phyloP scores from a whole-genome alignment of 371 early-diverging fungal species.

The Batrachochytrium dendrobatidis region DNA sequence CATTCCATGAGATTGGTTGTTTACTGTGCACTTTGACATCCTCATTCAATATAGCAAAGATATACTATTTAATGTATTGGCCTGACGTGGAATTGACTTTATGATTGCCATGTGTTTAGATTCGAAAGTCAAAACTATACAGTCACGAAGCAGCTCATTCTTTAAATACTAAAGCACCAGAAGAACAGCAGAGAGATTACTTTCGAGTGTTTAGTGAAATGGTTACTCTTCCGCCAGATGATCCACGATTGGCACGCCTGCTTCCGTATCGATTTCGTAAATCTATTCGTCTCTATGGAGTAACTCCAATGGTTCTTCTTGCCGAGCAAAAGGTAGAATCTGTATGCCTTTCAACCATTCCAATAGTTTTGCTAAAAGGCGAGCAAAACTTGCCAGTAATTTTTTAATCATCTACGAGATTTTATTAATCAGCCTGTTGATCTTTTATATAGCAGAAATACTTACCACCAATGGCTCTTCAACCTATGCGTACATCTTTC shows the following conservation, averaged over 20 bases:
- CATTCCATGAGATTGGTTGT: neutral
- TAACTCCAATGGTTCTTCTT: conserved; percentile 16
- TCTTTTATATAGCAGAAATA: no score
- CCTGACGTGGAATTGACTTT: no score
- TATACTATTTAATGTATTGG: no score
- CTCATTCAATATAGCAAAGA: neutral
- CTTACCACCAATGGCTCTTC: no score
- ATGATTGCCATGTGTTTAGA: neutral
- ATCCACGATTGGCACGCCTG: conserved; percentile 13
- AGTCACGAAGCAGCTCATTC: neutral
- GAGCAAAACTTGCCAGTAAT: neutral
- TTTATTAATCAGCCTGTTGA: neutral
- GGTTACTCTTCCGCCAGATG: conserved; percentile 8
- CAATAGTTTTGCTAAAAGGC: neutral
- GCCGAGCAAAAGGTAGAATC: conserved; percentile 3
- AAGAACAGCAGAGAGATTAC: conserved; percentile 1
- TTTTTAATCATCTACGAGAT: neutral
- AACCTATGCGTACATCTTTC: no score
- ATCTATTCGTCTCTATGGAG: conserved; percentile 14
- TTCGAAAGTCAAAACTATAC: neutral
- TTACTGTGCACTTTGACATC: neutral
- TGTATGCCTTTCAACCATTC: neutral
- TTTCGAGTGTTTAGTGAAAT: conserved; percentile 19
- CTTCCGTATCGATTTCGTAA: conserved; percentile 16
- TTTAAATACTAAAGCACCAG: neutral